These are phyloP conservation scores for Achaetomium macrosporum DNA, from an alignment of 2,329 filamentous ascomycete species.

Conservation along the genomic window DNA sequence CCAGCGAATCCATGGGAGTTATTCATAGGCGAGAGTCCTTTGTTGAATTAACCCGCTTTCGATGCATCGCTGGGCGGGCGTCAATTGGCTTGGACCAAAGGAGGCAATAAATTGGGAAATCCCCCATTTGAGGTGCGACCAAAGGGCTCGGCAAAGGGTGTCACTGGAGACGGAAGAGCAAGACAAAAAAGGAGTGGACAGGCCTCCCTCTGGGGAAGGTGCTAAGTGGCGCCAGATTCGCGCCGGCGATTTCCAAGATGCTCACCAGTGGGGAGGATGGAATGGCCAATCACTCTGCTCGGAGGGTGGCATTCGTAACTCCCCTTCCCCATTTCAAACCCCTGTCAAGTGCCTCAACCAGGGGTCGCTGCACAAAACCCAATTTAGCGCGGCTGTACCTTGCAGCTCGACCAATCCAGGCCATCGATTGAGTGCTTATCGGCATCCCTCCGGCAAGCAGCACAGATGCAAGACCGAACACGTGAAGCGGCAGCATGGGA, in stretches of 20 bases:
- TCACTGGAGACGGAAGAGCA: constrained; percentile 1
- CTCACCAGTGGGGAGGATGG: background rate
- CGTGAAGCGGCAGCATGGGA: background rate
- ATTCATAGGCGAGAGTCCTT: constrained; percentile 6
- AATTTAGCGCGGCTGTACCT: background rate
- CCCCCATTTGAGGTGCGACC: constrained; percentile 11
- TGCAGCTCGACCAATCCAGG: background rate
- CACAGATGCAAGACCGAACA: background rate
- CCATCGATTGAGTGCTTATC: background rate
- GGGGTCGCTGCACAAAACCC: background rate
- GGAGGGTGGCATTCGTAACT: background rate
- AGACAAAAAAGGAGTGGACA: constrained; percentile 4
- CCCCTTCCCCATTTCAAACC: background rate
- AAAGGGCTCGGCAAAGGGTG: constrained; percentile 10
- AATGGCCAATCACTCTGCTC: background rate
- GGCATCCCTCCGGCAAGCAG: background rate
- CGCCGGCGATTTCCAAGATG: background rate
- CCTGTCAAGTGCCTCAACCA: background rate
- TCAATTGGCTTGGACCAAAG: constrained; percentile 18
- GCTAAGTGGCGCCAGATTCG: background rate
- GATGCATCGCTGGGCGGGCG: constrained; percentile 14
- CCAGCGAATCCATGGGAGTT: constrained; percentile 19
- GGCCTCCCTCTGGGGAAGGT: constrained; percentile 4
- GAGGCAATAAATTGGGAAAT: constrained; percentile 12
- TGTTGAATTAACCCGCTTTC: constrained; percentile 16